phyloP scores from a whole-genome alignment of 1,139 yeast genomes.

The Suhomyces bribrorum region DNA sequence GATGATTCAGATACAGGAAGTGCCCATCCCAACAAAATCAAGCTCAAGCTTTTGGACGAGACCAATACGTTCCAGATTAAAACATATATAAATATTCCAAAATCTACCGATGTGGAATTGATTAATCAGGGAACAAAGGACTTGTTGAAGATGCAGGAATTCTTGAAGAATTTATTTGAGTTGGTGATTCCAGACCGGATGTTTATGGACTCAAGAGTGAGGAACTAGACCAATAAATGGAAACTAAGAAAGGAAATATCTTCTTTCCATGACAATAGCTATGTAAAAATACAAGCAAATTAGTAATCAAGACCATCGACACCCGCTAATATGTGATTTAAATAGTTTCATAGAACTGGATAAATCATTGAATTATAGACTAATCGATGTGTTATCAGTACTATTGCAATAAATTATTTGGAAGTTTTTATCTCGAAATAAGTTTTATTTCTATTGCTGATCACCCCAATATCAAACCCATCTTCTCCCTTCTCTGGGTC shows the following conservation, averaged over 20 bases:
- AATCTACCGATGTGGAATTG: constrained; percentile 73
- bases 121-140: constrained; percentile 67
- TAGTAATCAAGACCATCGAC: no score
- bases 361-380: neutral
- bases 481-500: constrained; percentile 34
- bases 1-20: constrained; percentile 32
- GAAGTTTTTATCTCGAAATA: constrained; percentile 15
- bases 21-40: constrained; percentile 27
- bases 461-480: constrained; percentile 15
- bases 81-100: constrained; percentile 68
- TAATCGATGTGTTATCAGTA: neutral
- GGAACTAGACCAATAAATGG: constrained; percentile 6
- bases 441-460: constrained; percentile 8
- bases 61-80: constrained; percentile 63
- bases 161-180: constrained; percentile 64
- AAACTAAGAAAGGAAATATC: no score
- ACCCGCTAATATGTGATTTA: no score
- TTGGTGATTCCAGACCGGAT: constrained; percentile 76
- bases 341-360: no score
- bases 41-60: constrained; percentile 51
- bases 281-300: no score
- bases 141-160: constrained; percentile 60
- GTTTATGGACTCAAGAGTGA: constrained; percentile 71
- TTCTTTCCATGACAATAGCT: no score
- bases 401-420: neutral